Base-by-base conservation (phyloP, 2,329 filamentous ascomycete genomes). In the Paecilomyces variotii region DNA sequence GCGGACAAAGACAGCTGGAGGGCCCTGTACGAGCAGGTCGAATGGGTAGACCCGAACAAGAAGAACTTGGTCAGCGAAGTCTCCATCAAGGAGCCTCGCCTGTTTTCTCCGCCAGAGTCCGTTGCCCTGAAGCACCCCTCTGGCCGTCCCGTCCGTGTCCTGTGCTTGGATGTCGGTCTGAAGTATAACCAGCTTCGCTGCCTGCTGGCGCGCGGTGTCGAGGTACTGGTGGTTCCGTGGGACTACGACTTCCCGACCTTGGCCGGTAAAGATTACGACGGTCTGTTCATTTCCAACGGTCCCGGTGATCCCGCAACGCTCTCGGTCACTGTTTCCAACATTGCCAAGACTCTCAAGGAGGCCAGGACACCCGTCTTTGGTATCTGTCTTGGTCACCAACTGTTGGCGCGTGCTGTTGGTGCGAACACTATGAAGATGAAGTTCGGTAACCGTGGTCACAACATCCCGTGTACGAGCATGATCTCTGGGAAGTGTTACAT, bases 171-270 rank as follows among this genome's bases (percentile, higher is more conserved):
- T 78, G 93, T 99, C 66, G 94, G 94, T 74, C 87, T 97, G 81
- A 99, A 99, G 79, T 97, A 90, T 79, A 99, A 97, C 79, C 94
- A 99, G 79, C 83, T 99, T 67, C 85, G 94, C 66, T 99, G 94
- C 79, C 87, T 99, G 68, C 82, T 99, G 60, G 87, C 86, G 68
- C 87, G 94, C 66, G 94, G 94, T 57, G 89, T 97, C 58, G 94
- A 99, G 74, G 92, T 97, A 55, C 79, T 96, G 64, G 91, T 97
- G 58, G 92, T 94, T 63, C 94, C 94, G 9, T 99, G 93, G 92
- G 87, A 99, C 78, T 91, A 97, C 71, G 88, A 97, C 74, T 91
- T 97, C 74, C 85, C 87, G 57, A 78, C 81, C 57, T 83, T 91
- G 58, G 86, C 87, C 57, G 88, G 86, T 59, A 88, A 89, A 63